Percentiles rank a stretch among this genome's conserved stretches.
phyloP scores from a whole-genome alignment of 352 stramenopile species.

The Globisporangium recalcitrans region DNA sequence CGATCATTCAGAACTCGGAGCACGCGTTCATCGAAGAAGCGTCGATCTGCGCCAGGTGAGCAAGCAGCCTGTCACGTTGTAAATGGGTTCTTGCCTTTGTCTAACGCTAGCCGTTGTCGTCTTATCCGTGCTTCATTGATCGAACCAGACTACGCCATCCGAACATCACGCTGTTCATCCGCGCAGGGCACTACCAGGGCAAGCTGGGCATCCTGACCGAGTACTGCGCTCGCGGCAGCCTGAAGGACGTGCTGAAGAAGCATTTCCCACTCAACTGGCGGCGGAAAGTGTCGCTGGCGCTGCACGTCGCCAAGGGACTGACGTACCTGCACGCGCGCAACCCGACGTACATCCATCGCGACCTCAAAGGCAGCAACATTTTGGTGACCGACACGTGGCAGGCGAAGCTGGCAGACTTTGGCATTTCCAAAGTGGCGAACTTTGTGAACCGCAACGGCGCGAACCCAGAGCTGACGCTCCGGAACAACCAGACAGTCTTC shows the following conservation, averaged over 20 bases:
- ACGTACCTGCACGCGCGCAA: constrained; percentile 71
- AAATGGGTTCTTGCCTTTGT: neutral
- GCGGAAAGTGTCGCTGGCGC: constrained; percentile 56
- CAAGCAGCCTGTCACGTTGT: neutral
- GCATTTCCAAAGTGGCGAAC: constrained; percentile 63
- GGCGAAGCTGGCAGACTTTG: constrained; percentile 72
- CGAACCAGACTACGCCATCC: constrained; percentile 50
- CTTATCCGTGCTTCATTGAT: neutral
- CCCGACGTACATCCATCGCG: constrained; percentile 66
- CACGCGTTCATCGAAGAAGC: constrained; percentile 69
- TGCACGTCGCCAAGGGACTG: constrained; percentile 64
- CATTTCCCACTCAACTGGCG: constrained; percentile 58
- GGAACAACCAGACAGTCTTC: constrained; percentile 20
- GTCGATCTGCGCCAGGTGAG: constrained; percentile 32
- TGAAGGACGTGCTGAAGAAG: constrained; percentile 54
- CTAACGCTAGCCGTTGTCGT: neutral
- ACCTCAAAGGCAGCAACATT: constrained; percentile 72
- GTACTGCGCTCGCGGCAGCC: constrained; percentile 58
- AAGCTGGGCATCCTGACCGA: constrained; percentile 65
- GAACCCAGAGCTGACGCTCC: constrained; percentile 24
- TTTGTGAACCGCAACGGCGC: constrained; percentile 34
- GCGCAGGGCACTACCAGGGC: constrained; percentile 51
- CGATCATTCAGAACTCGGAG: constrained; percentile 48
- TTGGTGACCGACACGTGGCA: constrained; percentile 74
- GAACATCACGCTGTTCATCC: constrained; percentile 75